A percentile compares a stretch with the other conserved stretches of the same genome.
phyloP scores from a whole-genome alignment of 2,329 filamentous ascomycete genomes.

The Arthrobotrys iridis region DNA sequence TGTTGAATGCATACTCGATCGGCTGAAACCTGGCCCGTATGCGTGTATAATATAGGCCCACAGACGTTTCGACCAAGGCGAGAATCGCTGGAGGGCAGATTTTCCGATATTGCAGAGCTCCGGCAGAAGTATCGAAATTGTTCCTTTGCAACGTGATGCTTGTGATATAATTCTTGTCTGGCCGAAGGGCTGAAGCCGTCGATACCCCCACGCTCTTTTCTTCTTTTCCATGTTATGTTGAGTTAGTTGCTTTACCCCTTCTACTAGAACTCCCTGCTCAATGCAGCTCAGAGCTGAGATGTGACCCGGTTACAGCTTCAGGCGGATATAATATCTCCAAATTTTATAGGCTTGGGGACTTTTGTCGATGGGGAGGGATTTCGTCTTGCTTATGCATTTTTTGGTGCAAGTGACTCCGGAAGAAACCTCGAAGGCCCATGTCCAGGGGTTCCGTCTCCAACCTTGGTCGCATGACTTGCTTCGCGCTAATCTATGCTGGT shows the following conservation, averaged over 20 bases:
- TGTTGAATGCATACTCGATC: slow-evolving; percentile 34
- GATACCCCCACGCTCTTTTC: slow-evolving; percentile 34
- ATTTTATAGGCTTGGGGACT: slow-evolving; percentile 49
- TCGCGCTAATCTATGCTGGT: slow-evolving; percentile 48
- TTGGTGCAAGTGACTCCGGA: slow-evolving; percentile 52
- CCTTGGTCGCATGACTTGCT: slow-evolving; percentile 54
- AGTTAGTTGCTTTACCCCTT: slow-evolving; percentile 12
- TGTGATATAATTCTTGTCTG: slow-evolving; percentile 21
- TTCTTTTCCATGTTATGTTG: slow-evolving; percentile 13
- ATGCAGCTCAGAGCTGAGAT: slow-evolving; percentile 48
- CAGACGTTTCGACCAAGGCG: slow-evolving; percentile 33
- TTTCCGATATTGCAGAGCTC: slow-evolving; percentile 55
- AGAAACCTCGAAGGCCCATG: slow-evolving; percentile 49
- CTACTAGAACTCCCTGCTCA: slow-evolving; percentile 8
- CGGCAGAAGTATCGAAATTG: slow-evolving; percentile 53
- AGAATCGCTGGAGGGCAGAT: slow-evolving; percentile 25
- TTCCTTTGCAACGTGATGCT: slow-evolving; percentile 42
- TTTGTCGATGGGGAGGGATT: slow-evolving; percentile 38
- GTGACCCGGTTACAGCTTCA: slow-evolving; percentile 50
- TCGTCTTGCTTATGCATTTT: slow-evolving; percentile 50
- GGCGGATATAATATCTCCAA: slow-evolving; percentile 53
- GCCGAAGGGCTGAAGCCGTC: slow-evolving; percentile 24
- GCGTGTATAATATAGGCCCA: slow-evolving; percentile 45
- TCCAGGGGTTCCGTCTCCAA: slow-evolving; percentile 55
- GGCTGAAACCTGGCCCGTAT: slow-evolving; percentile 43